phyloP scores from a whole-genome alignment of 2,329 filamentous ascomycete species.

The Trichoderma sp. region DNA sequence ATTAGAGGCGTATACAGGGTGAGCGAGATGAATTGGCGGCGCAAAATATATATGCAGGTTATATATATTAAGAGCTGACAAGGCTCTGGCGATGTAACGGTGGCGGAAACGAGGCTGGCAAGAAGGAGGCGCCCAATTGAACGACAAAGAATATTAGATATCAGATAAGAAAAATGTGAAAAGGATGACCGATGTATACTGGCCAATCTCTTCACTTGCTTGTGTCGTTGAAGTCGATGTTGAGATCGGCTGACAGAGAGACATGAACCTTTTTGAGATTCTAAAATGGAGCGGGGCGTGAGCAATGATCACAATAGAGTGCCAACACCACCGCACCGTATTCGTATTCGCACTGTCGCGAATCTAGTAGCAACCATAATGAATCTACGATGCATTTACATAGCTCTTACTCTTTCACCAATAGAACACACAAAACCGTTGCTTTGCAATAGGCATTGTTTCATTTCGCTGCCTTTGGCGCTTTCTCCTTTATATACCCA shows the following conservation, averaged over 20 bases:
- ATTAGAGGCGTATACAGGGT: not conserved
- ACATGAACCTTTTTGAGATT: not conserved
- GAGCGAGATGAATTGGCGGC: not conserved
- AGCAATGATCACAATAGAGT: not conserved
- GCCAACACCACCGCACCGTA: not conserved
- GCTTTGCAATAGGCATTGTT: not conserved
- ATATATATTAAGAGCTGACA: not conserved
- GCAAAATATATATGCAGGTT: not conserved
- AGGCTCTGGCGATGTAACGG: not conserved
- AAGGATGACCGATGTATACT: not conserved
- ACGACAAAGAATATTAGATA: not conserved
- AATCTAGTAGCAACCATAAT: not conserved
- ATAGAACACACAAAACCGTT: not conserved
- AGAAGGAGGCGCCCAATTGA: not conserved
- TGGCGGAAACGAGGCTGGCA: not conserved
- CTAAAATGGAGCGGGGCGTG: not conserved
- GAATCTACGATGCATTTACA: not conserved
- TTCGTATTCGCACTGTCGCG: not conserved
- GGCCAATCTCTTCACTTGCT: not conserved
- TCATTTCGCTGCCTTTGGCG: slow-evolving; percentile 14
- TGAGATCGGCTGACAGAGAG: not conserved
- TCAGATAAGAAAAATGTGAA: not conserved
- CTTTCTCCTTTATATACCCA: slow-evolving; percentile 4
- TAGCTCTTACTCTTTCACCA: not conserved
- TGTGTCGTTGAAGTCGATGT: not conserved